A percentile compares a stretch with the other conserved stretches of the same genome.
Evolutionary conservation across 2,329 filamentous ascomycete species (phyloP).

Genomic region (Simplicillium aogashimaense): DNA sequence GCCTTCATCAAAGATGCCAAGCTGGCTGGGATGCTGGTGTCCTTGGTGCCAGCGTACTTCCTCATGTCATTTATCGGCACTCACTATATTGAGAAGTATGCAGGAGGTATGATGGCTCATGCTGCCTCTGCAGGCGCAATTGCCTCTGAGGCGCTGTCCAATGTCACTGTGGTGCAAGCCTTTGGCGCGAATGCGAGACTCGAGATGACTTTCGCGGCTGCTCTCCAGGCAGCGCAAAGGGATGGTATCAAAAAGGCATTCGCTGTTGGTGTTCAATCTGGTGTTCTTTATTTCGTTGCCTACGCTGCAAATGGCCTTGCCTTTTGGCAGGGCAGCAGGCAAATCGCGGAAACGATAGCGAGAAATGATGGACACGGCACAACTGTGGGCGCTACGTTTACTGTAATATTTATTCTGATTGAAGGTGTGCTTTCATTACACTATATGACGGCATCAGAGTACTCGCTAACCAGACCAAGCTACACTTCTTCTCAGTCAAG

Average conservation of each 20-base stretch:
- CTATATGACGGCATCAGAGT: not conserved
- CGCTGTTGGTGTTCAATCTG: constrained; percentile 44
- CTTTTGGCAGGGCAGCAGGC: constrained; percentile 53
- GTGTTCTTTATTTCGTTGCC: constrained; percentile 57
- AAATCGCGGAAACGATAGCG: constrained; percentile 17
- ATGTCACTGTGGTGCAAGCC: constrained; percentile 44
- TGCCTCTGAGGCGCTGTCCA: constrained; percentile 43
- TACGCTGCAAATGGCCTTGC: constrained; percentile 55
- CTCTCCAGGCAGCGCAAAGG: constrained; percentile 32
- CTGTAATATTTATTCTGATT: constrained; percentile 44
- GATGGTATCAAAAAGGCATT: constrained; percentile 46
- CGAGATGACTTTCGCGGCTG: constrained; percentile 33
- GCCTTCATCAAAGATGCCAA: constrained; percentile 49
- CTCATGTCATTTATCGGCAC: constrained; percentile 42
- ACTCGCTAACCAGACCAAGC: constrained; percentile 17
- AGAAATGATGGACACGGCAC: constrained; percentile 21
- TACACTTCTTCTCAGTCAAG: constrained; percentile 46
- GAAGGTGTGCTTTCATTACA: constrained; percentile 25
- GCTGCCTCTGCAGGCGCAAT: constrained; percentile 42
- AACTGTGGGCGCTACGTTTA: constrained; percentile 37
- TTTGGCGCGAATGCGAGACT: constrained; percentile 42
- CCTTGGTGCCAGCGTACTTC: constrained; percentile 44
- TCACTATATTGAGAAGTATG: constrained; percentile 37
- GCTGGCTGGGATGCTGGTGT: constrained; percentile 48
- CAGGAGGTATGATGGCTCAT: constrained; percentile 29